Evolutionary conservation across 306 rosid species (phyloP), one percentile per base, ranked within the genome.

Genomic region (Calophaca sinica): DNA sequence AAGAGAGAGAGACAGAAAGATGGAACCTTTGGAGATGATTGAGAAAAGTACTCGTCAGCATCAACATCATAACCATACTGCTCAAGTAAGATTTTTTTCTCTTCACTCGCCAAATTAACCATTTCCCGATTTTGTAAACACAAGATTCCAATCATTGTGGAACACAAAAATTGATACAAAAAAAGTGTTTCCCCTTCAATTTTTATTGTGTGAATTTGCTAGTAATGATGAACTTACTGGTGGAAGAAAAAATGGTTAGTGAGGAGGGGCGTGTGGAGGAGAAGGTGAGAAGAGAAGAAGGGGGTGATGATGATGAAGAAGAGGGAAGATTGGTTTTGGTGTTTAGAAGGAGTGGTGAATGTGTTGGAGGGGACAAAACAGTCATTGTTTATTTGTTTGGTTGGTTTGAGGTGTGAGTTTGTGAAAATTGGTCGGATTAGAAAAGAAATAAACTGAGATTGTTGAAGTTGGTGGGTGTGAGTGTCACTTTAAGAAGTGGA

Each of bases 11-110:
- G 7, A 50, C 3, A 35, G 44, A 45, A 36, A 67, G 7, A 14
- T 35, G 12, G 32, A 69, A 89, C 97, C 94, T 92, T 88, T 2
- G 85, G 36, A 59, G 96, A 71, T 15, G 93, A 76, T 71, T 86
- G 90, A 54, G 96, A 82, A 60, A 91, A 85, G 83, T 75, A 66
- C 46, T 82, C 96, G 48, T 89, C 91, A 42, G 99, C 96, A 79
- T 96, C 88, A 28, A 86, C 86, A 84, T 96, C 87, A 57, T 90
- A 87, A 70, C 98, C 98, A 71, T 92, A 92, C 44, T 66, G 79
- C 84, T 96, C 97, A 82, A 89, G 85, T 74, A 96, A 84, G 75
- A 85, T 32, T 72, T 73, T 87, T 85, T 85, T 89, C 58, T 87
- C 86, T 69, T 83, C 84, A 26, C 75, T 85, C 29, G 84, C 84